A percentile compares a stretch with the other conserved stretches of the same genome.
Conservation (phyloP, 192 early-diverging fungal species). For the Entophlyctis luteolus region DNA sequence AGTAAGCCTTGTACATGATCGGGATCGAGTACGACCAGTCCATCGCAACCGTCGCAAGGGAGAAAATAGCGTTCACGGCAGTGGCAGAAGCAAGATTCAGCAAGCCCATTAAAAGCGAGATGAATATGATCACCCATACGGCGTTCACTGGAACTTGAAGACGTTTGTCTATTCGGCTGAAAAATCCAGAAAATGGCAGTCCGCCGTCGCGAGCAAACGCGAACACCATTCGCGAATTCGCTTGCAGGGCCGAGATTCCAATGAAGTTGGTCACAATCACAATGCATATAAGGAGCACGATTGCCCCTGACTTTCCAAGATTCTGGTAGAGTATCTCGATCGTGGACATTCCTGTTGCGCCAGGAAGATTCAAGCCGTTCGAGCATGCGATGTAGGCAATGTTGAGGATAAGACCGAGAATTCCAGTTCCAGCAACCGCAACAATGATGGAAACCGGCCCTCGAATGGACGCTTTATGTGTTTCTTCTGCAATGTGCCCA, state of each 20-base stretch:
- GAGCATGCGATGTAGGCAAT: conserved; percentile 36
- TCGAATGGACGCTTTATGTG: conserved; percentile 28
- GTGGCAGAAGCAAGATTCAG: not conserved
- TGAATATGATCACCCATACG: conserved; percentile 41
- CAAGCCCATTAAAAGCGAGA: conserved; percentile 35
- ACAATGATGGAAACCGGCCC: conserved; percentile 34
- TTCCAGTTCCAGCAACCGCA: conserved; percentile 24
- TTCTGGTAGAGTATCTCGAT: conserved; percentile 36
- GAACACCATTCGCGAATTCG: conserved; percentile 50
- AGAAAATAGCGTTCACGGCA: conserved; percentile 41
- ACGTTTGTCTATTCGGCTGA: conserved; percentile 30
- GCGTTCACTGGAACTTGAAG: conserved; percentile 42
- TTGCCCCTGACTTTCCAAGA: conserved; percentile 32
- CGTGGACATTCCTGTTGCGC: conserved; percentile 18
- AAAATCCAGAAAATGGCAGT: conserved; percentile 39
- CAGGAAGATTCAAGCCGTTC: conserved; percentile 12
- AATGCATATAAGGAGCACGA: conserved; percentile 39
- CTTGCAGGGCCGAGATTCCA: conserved; percentile 40
- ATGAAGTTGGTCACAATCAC: conserved; percentile 34
- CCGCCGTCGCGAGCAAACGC: conserved; percentile 52
- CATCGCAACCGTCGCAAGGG: conserved; percentile 32
- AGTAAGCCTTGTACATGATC: conserved; percentile 22
- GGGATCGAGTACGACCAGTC: conserved; percentile 22
- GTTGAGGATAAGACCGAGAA: conserved; percentile 37
- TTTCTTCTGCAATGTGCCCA: conserved; percentile 44